A percentile compares a stretch with the other conserved stretches of the same genome.
Conservation (phyloP, 1,284 basidiomycete genomes). For the Puccinia polysora region DNA sequence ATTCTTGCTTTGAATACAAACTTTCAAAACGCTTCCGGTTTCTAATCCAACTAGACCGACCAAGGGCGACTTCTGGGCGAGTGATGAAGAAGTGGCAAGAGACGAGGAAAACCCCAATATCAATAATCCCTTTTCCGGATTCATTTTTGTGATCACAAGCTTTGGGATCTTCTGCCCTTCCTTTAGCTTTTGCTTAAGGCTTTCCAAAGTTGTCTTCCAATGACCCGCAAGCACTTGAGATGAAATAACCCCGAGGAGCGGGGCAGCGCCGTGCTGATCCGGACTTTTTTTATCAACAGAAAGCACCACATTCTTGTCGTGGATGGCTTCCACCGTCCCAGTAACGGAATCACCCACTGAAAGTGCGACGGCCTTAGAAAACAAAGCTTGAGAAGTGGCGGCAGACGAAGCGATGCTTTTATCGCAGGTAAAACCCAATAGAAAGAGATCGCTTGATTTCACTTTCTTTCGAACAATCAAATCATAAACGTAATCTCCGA, state of each 20-base stretch:
- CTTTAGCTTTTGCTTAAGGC: constrained; percentile 65
- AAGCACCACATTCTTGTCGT: constrained; percentile 75
- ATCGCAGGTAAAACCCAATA: constrained; percentile 26
- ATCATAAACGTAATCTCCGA: constrained; percentile 49
- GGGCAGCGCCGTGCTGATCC: constrained; percentile 56
- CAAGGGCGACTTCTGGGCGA: background rate
- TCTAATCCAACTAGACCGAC: constrained; percentile 1
- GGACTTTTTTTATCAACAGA: constrained; percentile 62
- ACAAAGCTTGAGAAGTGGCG: background rate
- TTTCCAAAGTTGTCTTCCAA: constrained; percentile 64
- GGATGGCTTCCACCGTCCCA: constrained; percentile 70
- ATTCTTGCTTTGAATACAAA: constrained; percentile 1
- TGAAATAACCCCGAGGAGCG: constrained; percentile 66
- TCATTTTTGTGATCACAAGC: constrained; percentile 82
- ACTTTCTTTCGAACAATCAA: constrained; percentile 51
- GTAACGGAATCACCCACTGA: constrained; percentile 70
- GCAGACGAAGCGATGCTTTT: background rate
- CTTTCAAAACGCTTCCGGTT: constrained; percentile 6
- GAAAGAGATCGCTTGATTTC: constrained; percentile 48
- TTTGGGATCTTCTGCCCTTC: constrained; percentile 70
- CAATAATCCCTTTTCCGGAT: constrained; percentile 77
- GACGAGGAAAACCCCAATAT: constrained; percentile 63
- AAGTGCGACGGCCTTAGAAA: constrained; percentile 54
- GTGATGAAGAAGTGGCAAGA: background rate
- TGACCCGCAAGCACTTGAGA: constrained; percentile 81